These are phyloP conservation scores for Oryza brachyantha DNA, from an alignment of 176 grass and related monocot genomes.

Conservation along the genomic window DNA sequence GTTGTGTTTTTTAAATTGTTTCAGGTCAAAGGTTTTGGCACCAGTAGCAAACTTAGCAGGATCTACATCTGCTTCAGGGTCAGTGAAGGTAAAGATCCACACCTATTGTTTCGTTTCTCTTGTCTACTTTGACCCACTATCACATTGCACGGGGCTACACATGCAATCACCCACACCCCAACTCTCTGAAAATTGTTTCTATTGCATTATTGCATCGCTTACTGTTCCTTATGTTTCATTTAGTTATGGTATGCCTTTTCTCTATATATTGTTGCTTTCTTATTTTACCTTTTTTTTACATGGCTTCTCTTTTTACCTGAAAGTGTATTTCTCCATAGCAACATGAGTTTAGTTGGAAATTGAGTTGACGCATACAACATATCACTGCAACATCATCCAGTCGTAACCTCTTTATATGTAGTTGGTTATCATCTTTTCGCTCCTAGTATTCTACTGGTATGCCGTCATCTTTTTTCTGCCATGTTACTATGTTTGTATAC, in stretches of 20 bases:
- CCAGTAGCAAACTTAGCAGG: constrained; percentile 41
- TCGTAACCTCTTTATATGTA: background rate
- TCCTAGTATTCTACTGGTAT: background rate
- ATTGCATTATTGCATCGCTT: background rate
- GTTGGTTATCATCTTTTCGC: background rate
- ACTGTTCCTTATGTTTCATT: background rate
- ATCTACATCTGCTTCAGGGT: constrained; percentile 25
- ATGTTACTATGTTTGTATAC: background rate
- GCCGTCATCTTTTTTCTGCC: background rate
- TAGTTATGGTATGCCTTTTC: constrained; percentile 11
- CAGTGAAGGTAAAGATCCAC: constrained; percentile 30
- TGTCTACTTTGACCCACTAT: background rate
- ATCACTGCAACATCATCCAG: background rate
- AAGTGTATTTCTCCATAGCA: background rate
- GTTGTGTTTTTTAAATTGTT: constrained; percentile 31
- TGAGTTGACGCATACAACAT: background rate
- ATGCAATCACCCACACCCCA: background rate
- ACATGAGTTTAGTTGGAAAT: background rate
- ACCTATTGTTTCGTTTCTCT: constrained; percentile 9
- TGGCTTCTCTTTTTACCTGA: background rate
- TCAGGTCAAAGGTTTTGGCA: constrained; percentile 48
- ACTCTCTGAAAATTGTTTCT: background rate
- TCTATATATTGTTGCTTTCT: background rate
- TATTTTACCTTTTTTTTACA: background rate
- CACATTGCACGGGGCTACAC: background rate